Base-by-base conservation (phyloP, 2,329 filamentous ascomycete genomes). In the Kalmusia sp. region DNA sequence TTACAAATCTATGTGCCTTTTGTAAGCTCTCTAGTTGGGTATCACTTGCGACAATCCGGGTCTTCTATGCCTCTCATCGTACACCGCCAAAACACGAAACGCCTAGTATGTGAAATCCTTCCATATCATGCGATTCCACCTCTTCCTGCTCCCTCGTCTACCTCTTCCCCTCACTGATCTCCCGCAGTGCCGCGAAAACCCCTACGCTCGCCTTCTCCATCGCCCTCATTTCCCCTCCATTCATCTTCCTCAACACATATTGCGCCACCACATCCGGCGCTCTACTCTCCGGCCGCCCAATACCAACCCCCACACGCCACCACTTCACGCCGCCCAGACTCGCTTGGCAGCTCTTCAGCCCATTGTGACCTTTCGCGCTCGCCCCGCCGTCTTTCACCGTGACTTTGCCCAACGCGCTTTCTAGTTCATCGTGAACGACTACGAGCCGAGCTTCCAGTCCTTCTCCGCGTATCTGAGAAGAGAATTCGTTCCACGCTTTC, bases 341-440 rank as follows among this genome's bases (percentile, higher is more conserved):
- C 28, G 58, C 58, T 51, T 70, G 64, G 47, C 67, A 62, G 57
- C 74, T 77, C 69, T 80, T 81, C 47, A 81, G 53, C 24, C 77
- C 72, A 62, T 80, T 80, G 44, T 81, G 77, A 0, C 79, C 76
- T 54, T 71, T 74, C 8, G 76, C 70, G 51, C 75, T 78, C 25
- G 54, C 54, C 47, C 81, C 79, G 70, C 89, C 91, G 21, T 81
- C 80, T 51, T 83, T 83, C 5, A 91, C 79, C 43, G 80, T 84
- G 12, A 96, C 82, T 30, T 82, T 81, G 0, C 92, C 92, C 2
- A 92, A 68, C 2, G 82, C 78, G 35, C 84, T 81, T 66, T 97
- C 93, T 28, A 98, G 76, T 71, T 98, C 93, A 71, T 98, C 93
- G 72, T 98, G 92, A 17, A 98, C 79, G 11, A 98, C 78, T 0